A percentile compares a stretch with the other conserved stretches of the same genome.
Conservation (phyloP, 495 filamentous ascomycete species). For the Xylaria sp. region DNA sequence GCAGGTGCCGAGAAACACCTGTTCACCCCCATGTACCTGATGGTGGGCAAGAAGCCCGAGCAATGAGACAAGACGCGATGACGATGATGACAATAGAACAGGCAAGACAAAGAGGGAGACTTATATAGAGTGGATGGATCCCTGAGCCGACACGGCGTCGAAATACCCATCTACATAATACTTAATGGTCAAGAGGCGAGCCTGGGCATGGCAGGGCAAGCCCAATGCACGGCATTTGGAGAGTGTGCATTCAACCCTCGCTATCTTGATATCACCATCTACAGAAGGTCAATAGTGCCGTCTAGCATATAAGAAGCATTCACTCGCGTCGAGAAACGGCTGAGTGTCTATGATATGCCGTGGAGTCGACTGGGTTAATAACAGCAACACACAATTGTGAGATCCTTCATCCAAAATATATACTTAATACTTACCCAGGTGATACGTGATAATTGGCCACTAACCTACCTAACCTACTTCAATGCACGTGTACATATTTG, state of each 20-base stretch:
- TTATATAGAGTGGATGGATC: neutral
- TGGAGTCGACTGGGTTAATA: neutral
- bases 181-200: conserved; percentile 19
- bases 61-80: conserved; percentile 35
- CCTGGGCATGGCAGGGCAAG: neutral
- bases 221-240: neutral
- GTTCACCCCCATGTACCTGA: conserved; percentile 99
- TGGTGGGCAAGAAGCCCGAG: conserved; percentile 91
- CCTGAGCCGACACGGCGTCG: conserved; percentile 13
- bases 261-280: neutral
- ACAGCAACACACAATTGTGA: neutral
- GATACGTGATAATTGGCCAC: neutral
- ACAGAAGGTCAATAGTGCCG: neutral
- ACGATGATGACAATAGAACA: conserved; percentile 20
- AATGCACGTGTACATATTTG: neutral
- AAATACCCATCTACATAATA: conserved; percentile 24
- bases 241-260: neutral
- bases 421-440: too few relatives aligned
- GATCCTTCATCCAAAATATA: neutral
- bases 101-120: neutral
- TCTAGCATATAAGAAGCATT: conserved; percentile 11
- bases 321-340: conserved; percentile 3
- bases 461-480: neutral
- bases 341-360: neutral
- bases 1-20: conserved; percentile 90